Percentiles rank a stretch among this genome's conserved stretches.
Conservation (phyloP, 805 yeast genomes). For the Suhomyces faveliae region DNA sequence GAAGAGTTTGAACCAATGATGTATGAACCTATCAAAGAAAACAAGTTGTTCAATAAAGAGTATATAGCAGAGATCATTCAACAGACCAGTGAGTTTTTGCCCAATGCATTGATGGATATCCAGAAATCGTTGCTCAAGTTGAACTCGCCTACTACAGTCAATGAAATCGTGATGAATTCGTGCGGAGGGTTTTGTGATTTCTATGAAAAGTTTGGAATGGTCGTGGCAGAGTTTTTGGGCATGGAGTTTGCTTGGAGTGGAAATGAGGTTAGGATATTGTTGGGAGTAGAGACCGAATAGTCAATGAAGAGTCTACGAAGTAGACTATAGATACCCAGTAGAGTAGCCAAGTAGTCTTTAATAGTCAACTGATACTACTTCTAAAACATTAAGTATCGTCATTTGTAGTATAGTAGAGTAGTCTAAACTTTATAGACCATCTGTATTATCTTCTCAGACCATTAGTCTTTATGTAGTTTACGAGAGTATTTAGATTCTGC, state of each 20-base stretch:
- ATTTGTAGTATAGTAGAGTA: too few relatives aligned
- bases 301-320: too few relatives aligned
- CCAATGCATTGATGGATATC: conserved; percentile 58
- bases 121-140: conserved; percentile 58
- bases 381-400: too few relatives aligned
- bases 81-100: conserved; percentile 51
- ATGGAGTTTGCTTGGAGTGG: conserved; percentile 52
- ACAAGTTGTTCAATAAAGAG: conserved; percentile 50
- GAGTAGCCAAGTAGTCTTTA: too few relatives aligned
- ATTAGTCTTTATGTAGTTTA: too few relatives aligned
- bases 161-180: conserved; percentile 51
- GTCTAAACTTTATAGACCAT: too few relatives aligned
- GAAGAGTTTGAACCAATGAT: conserved; percentile 53
- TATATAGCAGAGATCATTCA: conserved; percentile 43
- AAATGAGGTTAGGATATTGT: conserved; percentile 60
- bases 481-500: too few relatives aligned
- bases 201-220: conserved; percentile 38
- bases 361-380: too few relatives aligned
- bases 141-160: conserved; percentile 62
- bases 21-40: conserved; percentile 64
- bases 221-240: conserved; percentile 37
- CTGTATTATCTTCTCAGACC: too few relatives aligned
- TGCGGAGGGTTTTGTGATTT: conserved; percentile 50
- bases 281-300: too few relatives aligned
- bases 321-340: too few relatives aligned